These are phyloP conservation scores for Candida golubevii DNA, from an alignment of 805 yeast genomes.

Conservation along the genomic window DNA sequence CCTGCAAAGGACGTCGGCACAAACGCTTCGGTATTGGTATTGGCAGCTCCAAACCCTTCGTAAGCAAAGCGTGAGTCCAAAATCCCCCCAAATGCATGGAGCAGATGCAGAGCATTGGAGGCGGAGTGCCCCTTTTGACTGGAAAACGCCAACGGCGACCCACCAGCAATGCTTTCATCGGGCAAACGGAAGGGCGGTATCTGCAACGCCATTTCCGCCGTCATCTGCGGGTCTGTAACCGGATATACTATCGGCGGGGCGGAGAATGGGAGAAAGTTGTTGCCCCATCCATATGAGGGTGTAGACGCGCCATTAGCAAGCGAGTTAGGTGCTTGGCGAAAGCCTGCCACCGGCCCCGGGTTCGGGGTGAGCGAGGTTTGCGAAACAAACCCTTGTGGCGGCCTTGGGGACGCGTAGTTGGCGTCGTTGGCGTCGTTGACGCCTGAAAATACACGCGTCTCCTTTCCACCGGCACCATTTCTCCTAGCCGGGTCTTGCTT, in stretches of 20 bases:
- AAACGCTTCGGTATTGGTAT: neutral
- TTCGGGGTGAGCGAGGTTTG: conserved; percentile 28
- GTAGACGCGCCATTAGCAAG: conserved; percentile 22
- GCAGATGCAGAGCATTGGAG: conserved; percentile 14
- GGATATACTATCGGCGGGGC: conserved; percentile 34
- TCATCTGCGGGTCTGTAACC: conserved; percentile 10
- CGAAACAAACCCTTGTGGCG: conserved; percentile 11
- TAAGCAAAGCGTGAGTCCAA: conserved; percentile 17
- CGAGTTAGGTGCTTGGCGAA: conserved; percentile 11
- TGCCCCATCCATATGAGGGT: conserved; percentile 36
- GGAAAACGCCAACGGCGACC: conserved; percentile 2
- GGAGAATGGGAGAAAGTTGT: conserved; percentile 28
- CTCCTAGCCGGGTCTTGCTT: neutral
- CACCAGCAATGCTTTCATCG: conserved; percentile 13
- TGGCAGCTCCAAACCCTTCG: conserved; percentile 2
- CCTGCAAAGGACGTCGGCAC: too few relatives aligned
- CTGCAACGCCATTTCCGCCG: conserved; percentile 17
- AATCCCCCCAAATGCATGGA: conserved; percentile 20
- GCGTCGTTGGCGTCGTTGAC: conserved; percentile 1
- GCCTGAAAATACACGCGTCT: neutral
- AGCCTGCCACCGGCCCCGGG: conserved; percentile 19
- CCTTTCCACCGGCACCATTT: neutral
- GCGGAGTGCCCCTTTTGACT: neutral
- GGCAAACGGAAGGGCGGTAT: conserved; percentile 26
- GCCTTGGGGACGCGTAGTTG: conserved; percentile 1